Evolutionary conservation across 1,284 basidiomycete genomes (phyloP), one percentile per base, ranked within the genome.

Genomic region (Leccinum pallidistipes): DNA sequence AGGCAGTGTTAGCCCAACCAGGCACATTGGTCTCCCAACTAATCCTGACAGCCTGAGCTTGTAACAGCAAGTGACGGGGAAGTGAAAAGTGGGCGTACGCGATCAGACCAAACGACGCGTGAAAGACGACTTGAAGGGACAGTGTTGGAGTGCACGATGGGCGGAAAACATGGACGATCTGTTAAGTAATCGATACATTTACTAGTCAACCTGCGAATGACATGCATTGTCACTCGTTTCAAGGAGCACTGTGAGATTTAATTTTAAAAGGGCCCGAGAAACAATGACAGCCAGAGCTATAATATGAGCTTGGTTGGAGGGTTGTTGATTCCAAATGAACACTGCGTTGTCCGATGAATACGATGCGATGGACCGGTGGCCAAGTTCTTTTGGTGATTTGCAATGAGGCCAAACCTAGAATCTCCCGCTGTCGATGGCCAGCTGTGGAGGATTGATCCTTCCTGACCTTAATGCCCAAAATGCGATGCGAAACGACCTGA

Each of bases 1-100:
- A 68, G 69, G 71, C 67, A 31, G 71, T 72, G 71, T 60, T 12
- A 18, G 12, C n/a, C 24, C 21, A 21, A 21, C 61, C 69, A 73
- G 69, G 71, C 71, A 74, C 71, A n/a, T 11, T 24, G 12, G 49
- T 27, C n/a, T 54, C 8, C 45, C 55, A 43, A 43, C 40, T 43
- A 10, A 40, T 40, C 49, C 54, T 66, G 67, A 62, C 69, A 65
- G 49, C 56, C 63, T 68, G 58, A 49, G 38, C 12, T 32, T 45
- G 11, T 21, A 18, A 16, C 50, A n/a, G 18, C 16, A 32, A 21
- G 21, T 32, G 51, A 53, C 55, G 64, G 58, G 43, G 60, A 51
- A 51, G 53, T 51, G 31, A 60, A 54, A 56, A 56, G 6, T 43
- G 18, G 31, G 16, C 29, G n/a, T 57, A 60, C 61, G 57, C 66